Conservation (phyloP, 345 rosid species). For the Lagerstroemia speciosa region DNA sequence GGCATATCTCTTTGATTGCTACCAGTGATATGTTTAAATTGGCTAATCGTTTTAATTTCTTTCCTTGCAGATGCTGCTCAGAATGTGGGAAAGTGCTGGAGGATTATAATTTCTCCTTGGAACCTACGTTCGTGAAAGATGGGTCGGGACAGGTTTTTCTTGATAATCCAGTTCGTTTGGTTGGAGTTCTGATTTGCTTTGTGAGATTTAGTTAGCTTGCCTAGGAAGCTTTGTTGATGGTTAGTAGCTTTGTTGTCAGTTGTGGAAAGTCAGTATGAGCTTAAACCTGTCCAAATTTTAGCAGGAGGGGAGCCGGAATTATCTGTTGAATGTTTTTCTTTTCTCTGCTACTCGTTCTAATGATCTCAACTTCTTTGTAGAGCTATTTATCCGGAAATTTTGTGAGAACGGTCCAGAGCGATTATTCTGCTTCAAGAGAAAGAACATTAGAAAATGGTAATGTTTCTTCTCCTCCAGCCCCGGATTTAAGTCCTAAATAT, state of each 20-base stretch:
- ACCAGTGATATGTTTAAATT: too few species aligned
- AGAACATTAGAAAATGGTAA: conserved; percentile 41
- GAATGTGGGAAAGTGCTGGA: conserved; percentile 38
- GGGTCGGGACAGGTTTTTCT: conserved; percentile 25
- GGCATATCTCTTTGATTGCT: background rate
- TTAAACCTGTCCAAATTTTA: background rate
- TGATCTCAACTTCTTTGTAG: conserved; percentile 21
- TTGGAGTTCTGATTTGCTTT: background rate
- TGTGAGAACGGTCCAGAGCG: conserved; percentile 41
- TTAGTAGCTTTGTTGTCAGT: background rate
- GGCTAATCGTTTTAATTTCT: background rate
- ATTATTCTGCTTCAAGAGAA: conserved; percentile 38
- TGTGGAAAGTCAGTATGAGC: background rate
- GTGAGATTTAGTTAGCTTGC: background rate
- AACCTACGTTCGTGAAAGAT: conserved; percentile 31
- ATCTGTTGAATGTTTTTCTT: conserved; percentile 3
- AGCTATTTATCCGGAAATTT: conserved; percentile 45
- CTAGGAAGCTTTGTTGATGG: background rate
- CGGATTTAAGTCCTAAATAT: background rate
- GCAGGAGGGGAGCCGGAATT: background rate
- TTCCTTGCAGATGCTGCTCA: conserved; percentile 21
- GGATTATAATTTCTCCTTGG: conserved; percentile 22
- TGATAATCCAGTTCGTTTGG: background rate
- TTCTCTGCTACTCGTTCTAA: background rate
- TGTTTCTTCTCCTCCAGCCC: conserved; percentile 2